phyloP scores from a whole-genome alignment of 2,329 filamentous ascomycete genomes.

The Talaromyces sp. region DNA sequence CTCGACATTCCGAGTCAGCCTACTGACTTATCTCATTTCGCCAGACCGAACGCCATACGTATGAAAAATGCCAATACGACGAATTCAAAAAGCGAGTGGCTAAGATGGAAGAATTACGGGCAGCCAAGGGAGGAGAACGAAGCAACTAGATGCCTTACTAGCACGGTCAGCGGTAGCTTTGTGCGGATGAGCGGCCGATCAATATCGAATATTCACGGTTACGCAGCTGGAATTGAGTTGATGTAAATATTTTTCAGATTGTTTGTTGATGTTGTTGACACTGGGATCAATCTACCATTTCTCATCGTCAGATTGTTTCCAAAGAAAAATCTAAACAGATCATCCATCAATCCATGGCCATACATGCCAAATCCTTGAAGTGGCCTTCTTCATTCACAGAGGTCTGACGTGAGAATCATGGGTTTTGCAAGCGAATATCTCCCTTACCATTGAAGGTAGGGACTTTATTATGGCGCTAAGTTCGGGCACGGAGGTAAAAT shows the following conservation, averaged over 20 bases:
- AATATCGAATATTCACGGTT: not conserved
- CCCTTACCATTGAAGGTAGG: not conserved
- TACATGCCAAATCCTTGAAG: not conserved
- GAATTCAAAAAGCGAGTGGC: conserved; percentile 98
- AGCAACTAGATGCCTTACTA: conserved; percentile 62
- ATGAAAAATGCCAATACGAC: conserved; percentile 99
- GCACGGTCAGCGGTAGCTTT: not conserved
- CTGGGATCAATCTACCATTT: conserved; percentile 26
- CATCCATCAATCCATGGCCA: not conserved
- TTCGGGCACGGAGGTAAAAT: not conserved
- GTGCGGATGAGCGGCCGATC: not conserved
- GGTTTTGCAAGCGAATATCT: not conserved
- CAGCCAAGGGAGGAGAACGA: conserved; percentile 74
- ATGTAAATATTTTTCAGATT: conserved; percentile 42
- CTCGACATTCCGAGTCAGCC: not conserved
- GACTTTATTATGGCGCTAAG: not conserved
- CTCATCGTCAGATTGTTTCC: conserved; percentile 7
- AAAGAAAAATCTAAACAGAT: not conserved
- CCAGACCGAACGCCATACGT: conserved; percentile 91
- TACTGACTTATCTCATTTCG: conserved; percentile 7
- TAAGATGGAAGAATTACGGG: conserved; percentile 96
- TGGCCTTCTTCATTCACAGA: not conserved
- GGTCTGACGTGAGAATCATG: not conserved
- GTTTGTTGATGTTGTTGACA: conserved; percentile 35
- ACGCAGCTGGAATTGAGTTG: conserved; percentile 28